A percentile compares a stretch with the other conserved stretches of the same genome.
Evolutionary conservation across 2,329 filamentous ascomycete species (phyloP).

Genomic region (Aspergillus novoparasiticus): DNA sequence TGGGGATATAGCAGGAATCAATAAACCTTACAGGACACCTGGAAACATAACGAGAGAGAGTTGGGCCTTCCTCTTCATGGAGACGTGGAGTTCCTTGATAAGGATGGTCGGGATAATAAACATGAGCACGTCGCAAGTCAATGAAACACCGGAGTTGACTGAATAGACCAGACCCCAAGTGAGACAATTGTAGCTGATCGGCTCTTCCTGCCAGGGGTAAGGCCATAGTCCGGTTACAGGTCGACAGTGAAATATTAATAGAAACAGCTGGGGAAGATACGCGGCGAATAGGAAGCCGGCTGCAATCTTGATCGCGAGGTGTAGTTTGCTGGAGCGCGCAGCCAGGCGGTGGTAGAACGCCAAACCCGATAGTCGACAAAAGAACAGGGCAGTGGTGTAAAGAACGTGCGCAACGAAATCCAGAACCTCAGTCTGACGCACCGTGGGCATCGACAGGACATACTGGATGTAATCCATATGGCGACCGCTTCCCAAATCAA

Average conservation of each 20-base stretch:
- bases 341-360: constrained; percentile 56
- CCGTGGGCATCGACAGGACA: constrained; percentile 46
- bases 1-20: too few species aligned
- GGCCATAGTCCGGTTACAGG: constrained; percentile 57
- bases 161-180: constrained; percentile 57
- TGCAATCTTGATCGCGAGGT: constrained; percentile 27
- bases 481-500: constrained; percentile 51
- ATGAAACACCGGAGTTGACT: constrained; percentile 53
- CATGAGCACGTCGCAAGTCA: constrained; percentile 54
- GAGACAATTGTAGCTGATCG: constrained; percentile 48
- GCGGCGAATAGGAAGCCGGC: constrained; percentile 43
- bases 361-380: constrained; percentile 56
- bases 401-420: constrained; percentile 56
- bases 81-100: constrained; percentile 50
- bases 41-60: constrained; percentile 53
- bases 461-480: constrained; percentile 44
- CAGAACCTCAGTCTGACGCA: constrained; percentile 49
- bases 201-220: constrained; percentile 51
- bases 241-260: constrained; percentile 55
- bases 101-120: constrained; percentile 55
- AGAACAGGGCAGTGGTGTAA: constrained; percentile 54
- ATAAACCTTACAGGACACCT: constrained; percentile 47
- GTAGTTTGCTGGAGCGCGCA: constrained; percentile 31
- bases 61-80: constrained; percentile 49
- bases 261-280: constrained; percentile 52